Percentiles rank a stretch among this genome's conserved stretches.
Conservation (phyloP, 495 filamentous ascomycete genomes). For the Choiromyces venosus region DNA sequence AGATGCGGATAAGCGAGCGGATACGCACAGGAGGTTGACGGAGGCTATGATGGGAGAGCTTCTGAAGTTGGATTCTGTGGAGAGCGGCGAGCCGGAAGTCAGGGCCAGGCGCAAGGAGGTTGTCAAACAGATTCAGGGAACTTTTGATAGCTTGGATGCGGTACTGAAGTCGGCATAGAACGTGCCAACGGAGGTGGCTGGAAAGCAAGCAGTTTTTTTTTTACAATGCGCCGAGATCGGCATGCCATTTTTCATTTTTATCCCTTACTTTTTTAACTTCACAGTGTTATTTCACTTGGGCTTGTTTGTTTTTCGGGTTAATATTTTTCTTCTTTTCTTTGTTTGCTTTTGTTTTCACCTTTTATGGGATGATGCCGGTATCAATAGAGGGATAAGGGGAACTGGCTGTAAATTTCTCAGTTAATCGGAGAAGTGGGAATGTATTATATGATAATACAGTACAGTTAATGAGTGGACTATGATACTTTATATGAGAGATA, state of each 20-base stretch:
- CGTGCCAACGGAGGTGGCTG: not conserved
- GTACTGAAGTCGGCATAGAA: conserved; percentile 18
- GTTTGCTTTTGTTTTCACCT: conserved; percentile 5
- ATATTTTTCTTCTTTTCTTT: conserved; percentile 3
- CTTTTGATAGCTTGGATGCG: conserved; percentile 59
- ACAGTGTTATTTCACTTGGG: not conserved
- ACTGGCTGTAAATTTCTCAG: not conserved
- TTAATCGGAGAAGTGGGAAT: not conserved
- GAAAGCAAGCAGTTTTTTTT: not conserved
- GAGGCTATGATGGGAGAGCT: conserved; percentile 81
- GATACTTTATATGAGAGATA: not conserved
- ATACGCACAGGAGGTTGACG: conserved; percentile 71
- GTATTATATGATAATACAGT: not conserved
- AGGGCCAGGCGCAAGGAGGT: conserved; percentile 66
- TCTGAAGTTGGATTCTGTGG: conserved; percentile 79
- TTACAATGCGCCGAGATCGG: not conserved
- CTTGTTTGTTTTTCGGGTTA: not conserved
- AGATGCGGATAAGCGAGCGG: conserved; percentile 54
- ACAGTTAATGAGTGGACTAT: conserved; percentile 3
- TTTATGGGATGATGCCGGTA: not conserved
- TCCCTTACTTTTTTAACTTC: conserved; percentile 2
- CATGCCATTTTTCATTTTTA: not conserved
- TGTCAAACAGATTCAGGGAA: conserved; percentile 65
- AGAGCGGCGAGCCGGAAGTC: conserved; percentile 61
- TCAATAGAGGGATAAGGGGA: not conserved